These are phyloP conservation scores for Cryphonectria naterciae DNA, from an alignment of 2,329 filamentous ascomycete species.

Conservation along the genomic window DNA sequence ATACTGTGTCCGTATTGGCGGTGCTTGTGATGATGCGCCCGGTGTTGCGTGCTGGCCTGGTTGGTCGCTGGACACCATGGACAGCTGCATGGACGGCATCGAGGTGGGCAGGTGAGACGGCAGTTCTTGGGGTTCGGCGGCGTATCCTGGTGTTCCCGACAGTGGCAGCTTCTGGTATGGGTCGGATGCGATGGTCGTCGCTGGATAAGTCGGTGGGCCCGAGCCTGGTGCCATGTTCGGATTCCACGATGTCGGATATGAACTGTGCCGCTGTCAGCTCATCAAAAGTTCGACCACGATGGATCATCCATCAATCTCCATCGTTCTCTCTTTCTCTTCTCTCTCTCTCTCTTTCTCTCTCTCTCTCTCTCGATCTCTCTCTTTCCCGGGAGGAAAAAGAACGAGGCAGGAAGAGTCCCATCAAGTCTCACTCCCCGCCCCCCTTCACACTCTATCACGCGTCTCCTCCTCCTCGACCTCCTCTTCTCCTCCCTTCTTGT, in stretches of 20 bases:
- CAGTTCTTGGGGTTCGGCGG: conserved; percentile 57
- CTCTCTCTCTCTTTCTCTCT: too few species aligned
- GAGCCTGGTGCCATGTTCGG: conserved; percentile 54
- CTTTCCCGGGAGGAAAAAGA: too few species aligned
- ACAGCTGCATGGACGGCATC: conserved; percentile 58
- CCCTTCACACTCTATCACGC: neutral
- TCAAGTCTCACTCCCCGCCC: neutral
- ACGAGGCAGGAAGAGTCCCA: too few species aligned
- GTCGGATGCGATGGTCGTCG: conserved; percentile 54
- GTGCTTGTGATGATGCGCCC: conserved; percentile 26
- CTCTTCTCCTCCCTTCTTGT: neutral
- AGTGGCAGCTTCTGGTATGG: conserved; percentile 59
- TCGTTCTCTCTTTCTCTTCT: neutral
- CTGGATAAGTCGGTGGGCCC: conserved; percentile 51
- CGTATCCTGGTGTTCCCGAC: conserved; percentile 51
- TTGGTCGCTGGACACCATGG: conserved; percentile 53
- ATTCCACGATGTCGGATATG: conserved; percentile 61
- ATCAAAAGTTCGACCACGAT: conserved; percentile 29
- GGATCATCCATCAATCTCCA: neutral
- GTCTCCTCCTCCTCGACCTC: too few species aligned
- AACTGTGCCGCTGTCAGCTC: conserved; percentile 45
- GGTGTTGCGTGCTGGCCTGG: conserved; percentile 37
- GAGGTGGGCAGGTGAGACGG: conserved; percentile 56
- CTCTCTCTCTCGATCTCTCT: neutral
- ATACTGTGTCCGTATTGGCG: conserved; percentile 58